Conservation (phyloP, 306 rosid species). For the Alnus glutinosa region DNA sequence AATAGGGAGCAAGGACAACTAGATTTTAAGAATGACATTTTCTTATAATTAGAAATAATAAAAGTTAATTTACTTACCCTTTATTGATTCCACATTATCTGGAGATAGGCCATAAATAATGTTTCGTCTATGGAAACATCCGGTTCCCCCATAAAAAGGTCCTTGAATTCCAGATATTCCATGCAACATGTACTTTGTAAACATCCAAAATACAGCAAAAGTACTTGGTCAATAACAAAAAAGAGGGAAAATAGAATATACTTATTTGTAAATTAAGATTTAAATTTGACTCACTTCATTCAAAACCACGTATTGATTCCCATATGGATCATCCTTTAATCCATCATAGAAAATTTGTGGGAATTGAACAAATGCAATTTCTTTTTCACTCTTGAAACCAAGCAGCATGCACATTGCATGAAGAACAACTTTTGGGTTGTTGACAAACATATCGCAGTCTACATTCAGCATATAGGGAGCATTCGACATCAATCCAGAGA, state of each 20-base stretch:
- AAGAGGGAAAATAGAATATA: neutral
- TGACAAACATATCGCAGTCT: slow-evolving; percentile 72
- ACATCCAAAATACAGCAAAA: neutral
- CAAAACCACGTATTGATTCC: slow-evolving; percentile 32
- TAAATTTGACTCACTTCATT: slow-evolving; percentile 32
- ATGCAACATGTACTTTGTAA: neutral
- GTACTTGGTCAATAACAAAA: neutral
- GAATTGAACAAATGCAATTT: slow-evolving; percentile 60
- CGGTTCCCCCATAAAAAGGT: slow-evolving; percentile 13
- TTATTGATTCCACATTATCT: neutral
- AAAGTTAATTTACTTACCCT: neutral
- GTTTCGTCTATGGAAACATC: slow-evolving; percentile 25
- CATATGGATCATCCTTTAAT: slow-evolving; percentile 67
- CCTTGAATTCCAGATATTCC: slow-evolving; percentile 35
- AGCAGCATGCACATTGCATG: slow-evolving; percentile 54
- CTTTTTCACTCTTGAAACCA: slow-evolving; percentile 39
- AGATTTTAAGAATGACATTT: neutral
- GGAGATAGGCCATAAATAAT: slow-evolving; percentile 18
- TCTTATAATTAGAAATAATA: neutral
- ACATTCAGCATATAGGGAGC: slow-evolving; percentile 68
- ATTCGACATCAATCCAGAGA: slow-evolving; percentile 68
- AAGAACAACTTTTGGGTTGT: slow-evolving; percentile 44
- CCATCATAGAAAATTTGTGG: slow-evolving; percentile 51
- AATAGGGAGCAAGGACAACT: too few relatives aligned
- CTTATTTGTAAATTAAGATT: too few relatives aligned